Base-by-base conservation (phyloP, 1,139 yeast species). In the Magnusiomyces clavatus region DNA sequence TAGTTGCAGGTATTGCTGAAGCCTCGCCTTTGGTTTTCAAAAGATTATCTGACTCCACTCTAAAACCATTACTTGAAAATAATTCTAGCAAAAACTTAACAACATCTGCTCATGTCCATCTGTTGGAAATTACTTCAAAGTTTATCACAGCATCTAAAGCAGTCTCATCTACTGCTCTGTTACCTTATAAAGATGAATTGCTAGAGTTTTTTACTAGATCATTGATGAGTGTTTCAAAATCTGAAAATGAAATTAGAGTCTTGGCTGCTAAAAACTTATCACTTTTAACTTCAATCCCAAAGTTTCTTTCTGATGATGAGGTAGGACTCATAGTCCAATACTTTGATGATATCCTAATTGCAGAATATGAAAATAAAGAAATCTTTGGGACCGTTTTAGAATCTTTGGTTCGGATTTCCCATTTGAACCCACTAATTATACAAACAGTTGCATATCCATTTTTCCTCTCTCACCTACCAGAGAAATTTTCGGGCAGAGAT, bases 211-310 rank as follows among this genome's bases (percentile, higher is more conserved):
- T 86, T 58, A 80, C 88, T 13, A 84, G 80, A 63, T 73, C 86
- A 2, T 73, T 89, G 51, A 80, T 83, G 65, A 76, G 83, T 0
- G 75, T 87, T 0, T 81, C 95, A 0, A 74, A 74, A 50, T 68
- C 78, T 39, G 95, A 86, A 60, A 81, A 81, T 29, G 77, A 88
- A 0, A 72, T 89, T 51, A 77, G 89, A 60, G 76, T 84, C 44
- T 70, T 83, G 48, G 78, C 90, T 0, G 73, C 86, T 39, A 79
- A 79, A 49, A 87, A 85, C 51, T 74, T 89, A 53, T 73, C 80
- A 1, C 78, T 79, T 54, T 62, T 85, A 50, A 69, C 78, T 24
- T 70, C 70, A 39, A 69, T 83, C 58, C 64, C 69, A 2, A 68
- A 67, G 1, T 80, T 78, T 56, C 67, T 86, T 46, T 67, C 66